Base-by-base conservation (phyloP, 495 filamentous ascomycete genomes). In the Glonium stellatum region DNA sequence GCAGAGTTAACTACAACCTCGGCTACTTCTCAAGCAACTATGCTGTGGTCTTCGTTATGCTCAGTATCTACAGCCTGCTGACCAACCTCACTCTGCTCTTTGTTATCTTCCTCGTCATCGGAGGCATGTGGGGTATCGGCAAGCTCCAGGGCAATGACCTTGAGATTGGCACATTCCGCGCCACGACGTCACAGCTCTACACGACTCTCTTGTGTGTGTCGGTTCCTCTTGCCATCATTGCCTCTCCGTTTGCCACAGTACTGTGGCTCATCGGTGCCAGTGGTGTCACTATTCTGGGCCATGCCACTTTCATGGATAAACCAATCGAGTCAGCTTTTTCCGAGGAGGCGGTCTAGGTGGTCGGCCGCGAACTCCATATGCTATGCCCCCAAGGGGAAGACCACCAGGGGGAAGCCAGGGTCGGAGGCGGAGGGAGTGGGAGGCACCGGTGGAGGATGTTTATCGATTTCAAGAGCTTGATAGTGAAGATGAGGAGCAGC, bases 301-400 rank as follows among this genome's bases (percentile, higher is more conserved):
- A 98, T 77, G 93, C 93, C 66, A 81, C 89, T 54, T 84, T 98
- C 70, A 85, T 98, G 86, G 93, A 98, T 76, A 96, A 96, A 81
- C 92, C 92, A 39, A 96, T 97, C 80, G 93, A 97, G 84, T 92
- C 92, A 91, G 91, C 92, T 98, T 98, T 98, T 97, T 98, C 95
- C 82, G 93, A 96, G 93, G 95, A 97, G 92, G 93, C 91, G 92
- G 92, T 97, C 89, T 97, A 97, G 85, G 83, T 92, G 91, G 91
- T 96, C 91, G 92, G 88, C 91, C 90, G 90, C 91, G 89, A 95
- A 83, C 89, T 96, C 91, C 90, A 86, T 84, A 90, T 83, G 80
- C 80, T 87, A 85, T 85, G 88, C 89, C 88, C 88, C 84, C 77
- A 87, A 88, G 89, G 91, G 91, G 90, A 95, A 96, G 91, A 95